A percentile compares a stretch with the other conserved stretches of the same genome.
These are phyloP conservation scores for Ophiosphaerella herpotricha DNA, from an alignment of 2,329 filamentous ascomycete species.

Conservation along the genomic window DNA sequence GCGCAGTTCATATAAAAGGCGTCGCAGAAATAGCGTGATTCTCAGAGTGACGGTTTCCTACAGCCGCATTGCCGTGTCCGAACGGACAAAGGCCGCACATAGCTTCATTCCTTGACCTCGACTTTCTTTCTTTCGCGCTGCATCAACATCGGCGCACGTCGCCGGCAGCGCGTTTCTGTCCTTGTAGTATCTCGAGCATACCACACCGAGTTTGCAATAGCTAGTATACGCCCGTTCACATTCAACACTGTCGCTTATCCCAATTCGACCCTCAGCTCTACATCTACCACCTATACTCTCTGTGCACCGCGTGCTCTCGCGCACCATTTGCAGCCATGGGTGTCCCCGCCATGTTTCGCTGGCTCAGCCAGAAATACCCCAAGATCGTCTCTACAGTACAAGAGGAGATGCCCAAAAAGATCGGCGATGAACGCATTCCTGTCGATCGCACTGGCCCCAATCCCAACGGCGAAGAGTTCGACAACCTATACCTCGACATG, in stretches of 20 bases:
- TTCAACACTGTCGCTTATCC: constrained; percentile 14
- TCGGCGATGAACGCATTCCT: constrained; percentile 84
- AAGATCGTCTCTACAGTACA: constrained; percentile 94
- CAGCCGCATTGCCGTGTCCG: constrained; percentile 6
- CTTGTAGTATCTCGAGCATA: constrained; percentile 24
- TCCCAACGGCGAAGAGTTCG: constrained; percentile 96
- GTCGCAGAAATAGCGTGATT: background rate
- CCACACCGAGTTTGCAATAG: constrained; percentile 18
- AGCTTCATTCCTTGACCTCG: constrained; percentile 2
- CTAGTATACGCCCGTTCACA: constrained; percentile 21
- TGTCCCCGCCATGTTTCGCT: constrained; percentile 93
- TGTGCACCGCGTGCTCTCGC: constrained; percentile 17
- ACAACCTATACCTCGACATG: constrained; percentile 98
- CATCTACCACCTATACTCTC: constrained; percentile 2
- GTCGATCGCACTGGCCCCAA: constrained; percentile 84
- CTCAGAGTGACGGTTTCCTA: background rate
- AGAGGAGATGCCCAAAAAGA: constrained; percentile 78
- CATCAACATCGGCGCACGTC: constrained; percentile 18
- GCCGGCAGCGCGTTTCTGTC: constrained; percentile 10
- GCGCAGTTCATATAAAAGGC: background rate
- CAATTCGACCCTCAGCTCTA: constrained; percentile 6
- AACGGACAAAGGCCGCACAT: constrained; percentile 4
- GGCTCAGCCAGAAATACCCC: constrained; percentile 95
- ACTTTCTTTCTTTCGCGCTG: constrained; percentile 16
- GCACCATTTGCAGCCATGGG: constrained; percentile 66